Evolutionary conservation across 495 filamentous ascomycete species (phyloP).

Genomic region (Penicillium nucicola): DNA sequence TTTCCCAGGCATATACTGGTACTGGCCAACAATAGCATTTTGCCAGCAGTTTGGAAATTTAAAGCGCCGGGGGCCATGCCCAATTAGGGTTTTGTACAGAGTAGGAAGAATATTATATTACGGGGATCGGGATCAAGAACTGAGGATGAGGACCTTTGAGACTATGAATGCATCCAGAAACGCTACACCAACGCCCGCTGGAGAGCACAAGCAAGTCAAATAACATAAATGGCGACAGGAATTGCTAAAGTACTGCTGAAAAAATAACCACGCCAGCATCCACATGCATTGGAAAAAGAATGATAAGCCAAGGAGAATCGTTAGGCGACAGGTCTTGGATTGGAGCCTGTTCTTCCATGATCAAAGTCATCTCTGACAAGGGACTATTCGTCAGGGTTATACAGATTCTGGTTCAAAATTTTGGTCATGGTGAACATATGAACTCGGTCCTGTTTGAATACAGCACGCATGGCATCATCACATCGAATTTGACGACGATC

Average conservation of each 20-base stretch:
- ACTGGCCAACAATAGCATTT: too few species aligned
- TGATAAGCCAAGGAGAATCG: slow-evolving; percentile 22
- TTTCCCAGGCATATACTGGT: too few species aligned
- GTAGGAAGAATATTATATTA: too few species aligned
- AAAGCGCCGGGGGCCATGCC: not conserved
- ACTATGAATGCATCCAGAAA: slow-evolving; percentile 3
- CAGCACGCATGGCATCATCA: slow-evolving; percentile 81
- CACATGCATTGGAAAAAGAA: slow-evolving; percentile 28
- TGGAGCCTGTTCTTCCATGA: slow-evolving; percentile 6
- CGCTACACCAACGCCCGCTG: slow-evolving; percentile 40
- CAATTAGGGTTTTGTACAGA: too few species aligned
- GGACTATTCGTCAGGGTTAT: slow-evolving; percentile 57
- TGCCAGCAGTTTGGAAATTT: too few species aligned
- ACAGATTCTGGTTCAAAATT: slow-evolving; percentile 66
- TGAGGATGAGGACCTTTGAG: not conserved
- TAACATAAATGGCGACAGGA: slow-evolving; percentile 14
- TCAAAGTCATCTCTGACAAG: slow-evolving; percentile 5
- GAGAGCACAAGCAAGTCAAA: slow-evolving; percentile 31
- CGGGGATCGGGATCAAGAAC: not conserved
- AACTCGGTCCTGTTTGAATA: slow-evolving; percentile 87
- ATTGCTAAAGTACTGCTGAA: slow-evolving; percentile 10
- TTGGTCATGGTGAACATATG: slow-evolving; percentile 99
- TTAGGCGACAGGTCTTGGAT: slow-evolving; percentile 13
- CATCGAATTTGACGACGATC: slow-evolving; percentile 91
- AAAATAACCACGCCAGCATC: slow-evolving; percentile 25